Evolutionary conservation across 768 basidiomycete species (phyloP), one percentile per base, ranked within the genome.

Genomic region (Hebeloma cylindrosporum): DNA sequence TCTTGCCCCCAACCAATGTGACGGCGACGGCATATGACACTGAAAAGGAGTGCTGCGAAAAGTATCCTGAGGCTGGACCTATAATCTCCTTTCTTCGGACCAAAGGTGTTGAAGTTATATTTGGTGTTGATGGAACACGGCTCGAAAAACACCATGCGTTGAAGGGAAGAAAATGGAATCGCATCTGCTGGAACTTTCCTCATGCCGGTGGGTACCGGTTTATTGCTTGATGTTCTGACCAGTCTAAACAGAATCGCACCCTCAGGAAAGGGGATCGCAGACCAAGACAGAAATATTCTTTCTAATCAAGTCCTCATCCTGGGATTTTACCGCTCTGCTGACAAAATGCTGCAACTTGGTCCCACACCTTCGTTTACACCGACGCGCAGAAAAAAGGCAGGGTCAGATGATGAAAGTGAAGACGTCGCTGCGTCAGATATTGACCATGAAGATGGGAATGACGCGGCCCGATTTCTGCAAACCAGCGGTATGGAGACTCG

Each of bases 171-270:
- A 76, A 67, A 43, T 88, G 86, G 78, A 85, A 92, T 64, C 79
- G 78, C 49, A 77, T 97, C 45, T 80, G 90, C 5, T 97, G 92
- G 85, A 96, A 98, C 62, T 98, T 97, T 61, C 95, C 95, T 47
- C 95, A 98, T 69, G 87, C 88, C 57, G 94, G 94, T 90, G 57
- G 52, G 80, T 58, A 14, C 37, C 45, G 47, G 29, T 42, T 7
- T 42, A 21, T 16, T 41, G 2, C 9, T 16, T 31, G 17, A 31
- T 3, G 16, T 32, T 0, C 38, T 28, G 17, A n/a, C 18, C 23
- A n/a, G 27, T 45, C 2, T 34, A 48, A 33, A 16, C 45, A n/a
- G n/a, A n/a, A n/a, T n/a, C n/a, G n/a, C n/a, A n/a, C n/a, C n/a
- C n/a, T n/a, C 57, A 90, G 88, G 88, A 18, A 90, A 82, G 60